Conservation (phyloP, 1,139 yeast genomes). For the Protomyces pachydermus region DNA sequence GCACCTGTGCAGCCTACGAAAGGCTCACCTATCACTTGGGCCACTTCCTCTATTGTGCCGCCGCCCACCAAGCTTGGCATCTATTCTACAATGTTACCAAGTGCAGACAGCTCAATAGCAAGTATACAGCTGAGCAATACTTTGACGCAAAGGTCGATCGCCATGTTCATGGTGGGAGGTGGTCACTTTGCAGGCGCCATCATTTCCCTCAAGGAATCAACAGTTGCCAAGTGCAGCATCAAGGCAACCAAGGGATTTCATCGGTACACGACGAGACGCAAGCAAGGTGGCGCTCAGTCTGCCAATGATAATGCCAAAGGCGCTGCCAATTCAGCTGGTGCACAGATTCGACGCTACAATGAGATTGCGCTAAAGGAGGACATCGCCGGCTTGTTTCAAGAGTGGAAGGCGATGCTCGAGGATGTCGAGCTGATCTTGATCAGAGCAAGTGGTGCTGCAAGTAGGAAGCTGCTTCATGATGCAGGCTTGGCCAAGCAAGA, state of each 20-base stretch:
- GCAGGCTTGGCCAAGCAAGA: slow-evolving; percentile 50
- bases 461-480: slow-evolving; percentile 58
- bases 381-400: slow-evolving; percentile 57
- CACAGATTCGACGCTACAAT: slow-evolving; percentile 79
- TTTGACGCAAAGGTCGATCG: slow-evolving; percentile 37
- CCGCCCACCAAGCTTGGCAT: slow-evolving; percentile 3
- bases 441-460: slow-evolving; percentile 74
- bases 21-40: slow-evolving; percentile 21
- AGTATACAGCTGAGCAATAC: not conserved
- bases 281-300: slow-evolving; percentile 96
- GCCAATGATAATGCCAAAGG: slow-evolving; percentile 90
- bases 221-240: slow-evolving; percentile 9
- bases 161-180: slow-evolving; percentile 90
- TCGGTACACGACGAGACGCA: slow-evolving; percentile 90
- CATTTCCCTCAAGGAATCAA: slow-evolving; percentile 44
- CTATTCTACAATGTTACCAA: slow-evolving; percentile 12
- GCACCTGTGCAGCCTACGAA: not conserved
- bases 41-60: slow-evolving; percentile 1
- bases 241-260: slow-evolving; percentile 84
- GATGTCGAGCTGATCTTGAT: slow-evolving; percentile 68
- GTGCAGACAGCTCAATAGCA: not conserved
- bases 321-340: slow-evolving; percentile 95
- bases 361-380: slow-evolving; percentile 79
- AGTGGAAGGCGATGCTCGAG: slow-evolving; percentile 59
- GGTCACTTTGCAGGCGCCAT: slow-evolving; percentile 98